Percentiles rank a stretch among this genome's conserved stretches.
Evolutionary conservation across 140 eudicot species (phyloP).

Genomic region (Oenanthe javanica): DNA sequence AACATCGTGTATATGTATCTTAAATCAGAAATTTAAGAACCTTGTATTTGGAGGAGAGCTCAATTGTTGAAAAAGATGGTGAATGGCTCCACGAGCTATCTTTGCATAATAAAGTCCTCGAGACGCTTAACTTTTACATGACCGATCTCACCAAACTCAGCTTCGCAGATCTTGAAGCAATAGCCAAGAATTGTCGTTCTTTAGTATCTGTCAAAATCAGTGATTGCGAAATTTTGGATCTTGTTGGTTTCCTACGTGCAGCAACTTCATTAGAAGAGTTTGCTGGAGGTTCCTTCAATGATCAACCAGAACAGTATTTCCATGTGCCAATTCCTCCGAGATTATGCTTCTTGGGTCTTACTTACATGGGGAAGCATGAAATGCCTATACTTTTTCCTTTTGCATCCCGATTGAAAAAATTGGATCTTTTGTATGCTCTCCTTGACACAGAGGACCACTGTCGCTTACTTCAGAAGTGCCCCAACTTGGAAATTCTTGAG

Average conservation of each 20-base stretch:
- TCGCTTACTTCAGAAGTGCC: slow-evolving; percentile 36
- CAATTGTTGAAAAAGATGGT: slow-evolving; percentile 47
- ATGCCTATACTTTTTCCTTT: slow-evolving; percentile 42
- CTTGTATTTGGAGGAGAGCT: slow-evolving; percentile 73
- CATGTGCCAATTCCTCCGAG: slow-evolving; percentile 32
- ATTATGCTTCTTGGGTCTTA: slow-evolving; percentile 40
- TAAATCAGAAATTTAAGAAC: slow-evolving; percentile 49
- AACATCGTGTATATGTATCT: not conserved
- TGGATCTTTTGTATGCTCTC: slow-evolving; percentile 55
- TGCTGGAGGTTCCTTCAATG: slow-evolving; percentile 67
- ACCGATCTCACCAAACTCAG: slow-evolving; percentile 46
- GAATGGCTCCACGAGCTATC: slow-evolving; percentile 87
- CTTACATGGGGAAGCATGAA: slow-evolving; percentile 38
- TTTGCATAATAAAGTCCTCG: slow-evolving; percentile 55
- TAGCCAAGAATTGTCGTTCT: slow-evolving; percentile 58
- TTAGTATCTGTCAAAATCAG: slow-evolving; percentile 52
- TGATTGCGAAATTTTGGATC: slow-evolving; percentile 56
- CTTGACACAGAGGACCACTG: slow-evolving; percentile 50
- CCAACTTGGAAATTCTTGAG: slow-evolving; percentile 61
- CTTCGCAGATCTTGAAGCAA: slow-evolving; percentile 55
- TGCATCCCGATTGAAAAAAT: slow-evolving; percentile 34
- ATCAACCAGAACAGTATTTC: slow-evolving; percentile 32
- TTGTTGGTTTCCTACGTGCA: slow-evolving; percentile 43
- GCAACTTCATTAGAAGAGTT: slow-evolving; percentile 65
- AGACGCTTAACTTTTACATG: slow-evolving; percentile 66